A percentile compares a stretch with the other conserved stretches of the same genome.
Conservation (phyloP, 805 yeast genomes). For the Yarrowia divulgata region DNA sequence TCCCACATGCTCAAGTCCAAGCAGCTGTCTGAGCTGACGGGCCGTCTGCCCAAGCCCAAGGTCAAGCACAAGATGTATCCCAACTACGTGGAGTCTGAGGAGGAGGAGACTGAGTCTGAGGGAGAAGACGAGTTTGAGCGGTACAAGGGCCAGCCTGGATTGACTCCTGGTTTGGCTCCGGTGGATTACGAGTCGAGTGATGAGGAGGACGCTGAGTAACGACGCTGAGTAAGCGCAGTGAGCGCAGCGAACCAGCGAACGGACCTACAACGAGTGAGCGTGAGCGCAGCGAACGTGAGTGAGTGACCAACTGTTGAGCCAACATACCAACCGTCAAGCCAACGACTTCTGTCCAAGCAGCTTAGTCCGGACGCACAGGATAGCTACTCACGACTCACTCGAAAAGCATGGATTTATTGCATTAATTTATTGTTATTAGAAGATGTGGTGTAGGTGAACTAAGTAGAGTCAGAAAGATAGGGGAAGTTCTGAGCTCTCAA, state of each 20-base stretch:
- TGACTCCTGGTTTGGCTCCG: constrained; percentile 48
- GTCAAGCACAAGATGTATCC: constrained; percentile 30
- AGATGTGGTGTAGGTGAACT: neutral
- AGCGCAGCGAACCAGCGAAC: too few relatives aligned
- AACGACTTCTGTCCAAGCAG: too few relatives aligned
- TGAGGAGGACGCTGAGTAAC: constrained; percentile 12
- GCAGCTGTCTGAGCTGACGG: constrained; percentile 24
- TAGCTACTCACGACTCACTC: neutral
- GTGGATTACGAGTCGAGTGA: constrained; percentile 46
- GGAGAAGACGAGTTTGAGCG: constrained; percentile 33
- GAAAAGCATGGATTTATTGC: constrained; percentile 22
- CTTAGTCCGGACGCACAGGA: too few relatives aligned
- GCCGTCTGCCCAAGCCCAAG: constrained; percentile 9
- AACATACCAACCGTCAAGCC: neutral
- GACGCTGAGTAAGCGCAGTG: too few relatives aligned
- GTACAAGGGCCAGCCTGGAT: constrained; percentile 41
- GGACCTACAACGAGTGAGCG: neutral
- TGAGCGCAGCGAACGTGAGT: neutral
- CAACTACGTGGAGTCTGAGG: constrained; percentile 25
- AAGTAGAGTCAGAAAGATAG: too few relatives aligned
- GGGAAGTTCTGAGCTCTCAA: too few relatives aligned
- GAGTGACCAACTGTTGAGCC: neutral
- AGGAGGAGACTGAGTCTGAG: constrained; percentile 33
- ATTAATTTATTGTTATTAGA: constrained; percentile 31
- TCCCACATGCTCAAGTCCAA: constrained; percentile 26